Evolutionary conservation across 2,329 filamentous ascomycete species (phyloP).

Genomic region (Lecanosticta acicola): DNA sequence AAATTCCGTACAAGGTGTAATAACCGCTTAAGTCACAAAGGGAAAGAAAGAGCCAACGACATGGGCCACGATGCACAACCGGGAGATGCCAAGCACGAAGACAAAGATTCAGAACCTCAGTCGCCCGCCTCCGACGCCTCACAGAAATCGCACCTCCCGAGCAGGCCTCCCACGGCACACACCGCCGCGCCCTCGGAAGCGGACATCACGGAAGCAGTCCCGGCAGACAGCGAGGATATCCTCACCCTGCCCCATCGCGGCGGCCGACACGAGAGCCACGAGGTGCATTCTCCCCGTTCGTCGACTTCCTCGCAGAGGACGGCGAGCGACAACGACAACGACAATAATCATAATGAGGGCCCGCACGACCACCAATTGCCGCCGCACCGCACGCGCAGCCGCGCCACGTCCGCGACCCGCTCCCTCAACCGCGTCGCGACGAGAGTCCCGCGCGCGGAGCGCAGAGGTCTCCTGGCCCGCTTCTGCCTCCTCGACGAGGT

Average conservation of each 20-base stretch:
- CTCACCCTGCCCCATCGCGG: constrained; percentile 6
- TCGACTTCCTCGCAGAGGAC: constrained; percentile 23
- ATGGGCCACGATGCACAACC: constrained; percentile 15
- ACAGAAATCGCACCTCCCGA: constrained; percentile 9
- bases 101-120: constrained; percentile 14
- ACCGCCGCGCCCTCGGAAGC: constrained; percentile 13
- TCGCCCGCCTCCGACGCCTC: constrained; percentile 5
- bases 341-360: constrained; percentile 2
- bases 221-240: constrained; percentile 16
- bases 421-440: constrained; percentile 29
- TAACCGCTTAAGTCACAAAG: no score
- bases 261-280: constrained; percentile 3
- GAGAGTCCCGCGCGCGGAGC: constrained; percentile 47
- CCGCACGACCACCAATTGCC: constrained; percentile 27
- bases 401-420: constrained; percentile 23
- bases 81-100: constrained; percentile 10
- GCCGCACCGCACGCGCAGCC: constrained; percentile 21
- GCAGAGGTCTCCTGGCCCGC: constrained; percentile 67
- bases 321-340: constrained; percentile 18
- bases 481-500: constrained; percentile 74
- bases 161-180: constrained; percentile 9
- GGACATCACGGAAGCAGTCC: constrained; percentile 10
- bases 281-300: constrained; percentile 4
- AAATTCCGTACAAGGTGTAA: no score
- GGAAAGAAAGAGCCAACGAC: no score